Evolutionary conservation across 345 rosid species (phyloP).

Genomic region (Populus nigra): DNA sequence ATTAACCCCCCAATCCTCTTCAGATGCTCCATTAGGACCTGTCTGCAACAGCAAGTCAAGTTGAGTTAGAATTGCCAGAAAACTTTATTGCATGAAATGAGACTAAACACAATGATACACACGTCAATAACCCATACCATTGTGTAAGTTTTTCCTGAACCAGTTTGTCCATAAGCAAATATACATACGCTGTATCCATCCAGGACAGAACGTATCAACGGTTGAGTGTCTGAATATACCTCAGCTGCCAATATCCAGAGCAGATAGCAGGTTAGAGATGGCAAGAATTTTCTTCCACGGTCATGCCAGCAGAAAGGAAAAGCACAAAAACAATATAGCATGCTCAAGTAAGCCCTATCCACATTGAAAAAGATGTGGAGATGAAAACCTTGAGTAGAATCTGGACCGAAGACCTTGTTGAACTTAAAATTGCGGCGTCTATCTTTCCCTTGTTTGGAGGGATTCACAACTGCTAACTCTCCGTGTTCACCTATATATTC

Average conservation of each 20-base stretch:
- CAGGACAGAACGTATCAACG: constrained; percentile 66
- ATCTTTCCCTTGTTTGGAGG: constrained; percentile 74
- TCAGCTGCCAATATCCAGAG: constrained; percentile 52
- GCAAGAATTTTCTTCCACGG: constrained; percentile 3
- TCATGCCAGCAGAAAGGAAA: background rate
- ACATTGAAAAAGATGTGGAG: background rate
- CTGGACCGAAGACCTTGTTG: constrained; percentile 69
- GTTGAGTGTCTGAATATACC: constrained; percentile 71
- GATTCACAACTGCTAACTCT: constrained; percentile 63
- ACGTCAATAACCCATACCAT: constrained; percentile 47
- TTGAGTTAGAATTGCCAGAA: constrained; percentile 5
- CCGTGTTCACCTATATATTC: constrained; percentile 77
- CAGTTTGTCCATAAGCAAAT: constrained; percentile 99
- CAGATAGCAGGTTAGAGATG: constrained; percentile 12
- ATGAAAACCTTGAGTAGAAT: constrained; percentile 73
- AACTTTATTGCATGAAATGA: background rate
- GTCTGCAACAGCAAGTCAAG: constrained; percentile 37
- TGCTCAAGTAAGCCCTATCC: background rate
- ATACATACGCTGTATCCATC: constrained; percentile 92
- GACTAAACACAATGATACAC: background rate
- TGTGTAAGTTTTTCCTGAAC: constrained; percentile 92
- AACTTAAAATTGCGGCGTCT: constrained; percentile 64
- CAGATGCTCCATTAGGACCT: constrained; percentile 61
- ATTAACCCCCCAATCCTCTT: constrained; percentile 89
- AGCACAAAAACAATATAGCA: constrained; percentile 3